Base-by-base conservation (phyloP, 495 filamentous ascomycete species). In the Geoglossum glabrum region DNA sequence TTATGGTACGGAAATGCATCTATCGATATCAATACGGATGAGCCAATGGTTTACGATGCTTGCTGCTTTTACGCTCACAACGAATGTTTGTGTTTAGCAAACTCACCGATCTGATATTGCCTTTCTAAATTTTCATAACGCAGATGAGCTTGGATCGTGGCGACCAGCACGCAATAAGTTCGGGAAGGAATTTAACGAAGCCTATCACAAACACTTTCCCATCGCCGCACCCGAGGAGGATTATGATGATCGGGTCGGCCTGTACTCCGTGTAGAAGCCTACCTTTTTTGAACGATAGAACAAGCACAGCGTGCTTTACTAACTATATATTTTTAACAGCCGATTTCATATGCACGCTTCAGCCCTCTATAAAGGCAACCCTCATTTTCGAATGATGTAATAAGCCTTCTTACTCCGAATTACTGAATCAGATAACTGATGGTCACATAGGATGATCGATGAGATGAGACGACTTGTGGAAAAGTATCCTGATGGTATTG, bases 1-100 rank as follows among this genome's bases (percentile, higher is more conserved):
- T 61, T 72, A 10, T 72, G 69, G 68, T 62, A 68, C 51, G 64
- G 58, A 21, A 72, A 74, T 31, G 50, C 58, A 13, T 58, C 56
- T 28, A 55, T 61, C 31, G 60, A 61, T 55, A 31, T 59, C n/a
- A 40, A 54, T 13, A 61, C 61, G 7, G 59, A 50, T 15, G 50
- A 55, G 19, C 43, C 63, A 26, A 54, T 64, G 7, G 38, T 64
- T 25, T 64, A 63, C 34, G 61, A 63, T 54, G 58, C 63, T 10
- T 51, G 47, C 31, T 57, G 31, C 31, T 11, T 57, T 25, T 52
- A 52, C 0, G 55, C 55, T 27, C 55, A 57, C 30, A 57, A 57
- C 36, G 55, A 57, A 21, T 57, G 31, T 57, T n/a, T n/a, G n/a
- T n/a, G n/a, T n/a, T n/a, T n/a, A n/a, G n/a, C n/a, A n/a, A n/a